phyloP scores from a whole-genome alignment of 164 flowering plant genomes.

The Vitis cinerea region DNA sequence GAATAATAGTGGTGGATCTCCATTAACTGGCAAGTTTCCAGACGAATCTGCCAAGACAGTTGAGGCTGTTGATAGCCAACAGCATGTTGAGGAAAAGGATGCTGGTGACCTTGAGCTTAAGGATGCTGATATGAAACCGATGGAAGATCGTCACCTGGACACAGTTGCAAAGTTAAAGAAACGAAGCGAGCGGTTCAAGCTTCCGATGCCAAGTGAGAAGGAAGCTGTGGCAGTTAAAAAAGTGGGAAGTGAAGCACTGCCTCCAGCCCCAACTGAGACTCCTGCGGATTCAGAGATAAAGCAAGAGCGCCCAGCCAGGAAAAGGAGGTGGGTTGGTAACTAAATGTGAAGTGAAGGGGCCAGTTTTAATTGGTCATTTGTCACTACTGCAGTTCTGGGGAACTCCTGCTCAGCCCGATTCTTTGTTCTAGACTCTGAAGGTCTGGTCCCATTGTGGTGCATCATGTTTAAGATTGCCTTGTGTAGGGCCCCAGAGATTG shows the following conservation, averaged over 20 bases:
- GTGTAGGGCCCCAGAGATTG: not conserved
- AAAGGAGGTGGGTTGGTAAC: slow-evolving; percentile 84
- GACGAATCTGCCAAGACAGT: slow-evolving; percentile 34
- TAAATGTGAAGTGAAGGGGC: slow-evolving; percentile 11
- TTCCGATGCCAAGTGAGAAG: slow-evolving; percentile 90
- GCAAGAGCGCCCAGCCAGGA: slow-evolving; percentile 88
- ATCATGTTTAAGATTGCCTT: not conserved
- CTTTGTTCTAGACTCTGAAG: not conserved
- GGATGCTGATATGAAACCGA: slow-evolving; percentile 33
- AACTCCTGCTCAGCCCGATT: slow-evolving; percentile 5
- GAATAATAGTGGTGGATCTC: slow-evolving; percentile 30
- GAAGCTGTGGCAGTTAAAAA: slow-evolving; percentile 50
- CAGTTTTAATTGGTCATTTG: not conserved
- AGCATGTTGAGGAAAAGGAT: slow-evolving; percentile 38
- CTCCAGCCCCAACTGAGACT: slow-evolving; percentile 40
- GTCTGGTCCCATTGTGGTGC: not conserved
- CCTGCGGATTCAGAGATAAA: slow-evolving; percentile 59
- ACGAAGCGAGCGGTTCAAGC: slow-evolving; percentile 95
- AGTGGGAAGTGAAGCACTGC: slow-evolving; percentile 55
- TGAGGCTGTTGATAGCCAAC: slow-evolving; percentile 38
- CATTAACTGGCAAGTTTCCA: slow-evolving; percentile 30
- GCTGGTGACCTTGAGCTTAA: slow-evolving; percentile 34
- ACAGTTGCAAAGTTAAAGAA: slow-evolving; percentile 92
- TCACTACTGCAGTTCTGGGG: slow-evolving; percentile 1
- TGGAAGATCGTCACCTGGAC: slow-evolving; percentile 77